phyloP scores from a whole-genome alignment of 2,329 filamentous ascomycete genomes.

The Aspergillus sp. region DNA sequence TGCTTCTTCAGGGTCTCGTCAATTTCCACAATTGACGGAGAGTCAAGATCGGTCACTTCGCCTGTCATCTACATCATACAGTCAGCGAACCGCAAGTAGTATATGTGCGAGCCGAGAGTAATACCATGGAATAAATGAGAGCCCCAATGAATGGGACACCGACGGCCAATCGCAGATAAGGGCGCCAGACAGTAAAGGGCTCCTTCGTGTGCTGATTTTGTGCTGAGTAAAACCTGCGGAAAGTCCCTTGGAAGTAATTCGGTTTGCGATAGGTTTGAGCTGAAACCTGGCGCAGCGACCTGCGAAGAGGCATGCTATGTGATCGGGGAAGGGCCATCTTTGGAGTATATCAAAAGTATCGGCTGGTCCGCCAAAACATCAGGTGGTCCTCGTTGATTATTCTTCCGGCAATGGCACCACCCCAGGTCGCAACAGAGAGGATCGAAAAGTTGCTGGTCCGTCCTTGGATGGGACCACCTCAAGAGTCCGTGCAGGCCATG shows the following conservation, averaged over 20 bases:
- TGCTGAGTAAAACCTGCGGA: conserved; percentile 4
- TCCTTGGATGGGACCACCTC: conserved; percentile 20
- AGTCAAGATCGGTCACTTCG: conserved; percentile 39
- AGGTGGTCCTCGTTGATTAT: conserved; percentile 15
- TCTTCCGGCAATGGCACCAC: conserved; percentile 10
- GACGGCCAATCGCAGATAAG: conserved; percentile 50
- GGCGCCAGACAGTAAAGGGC: conserved; percentile 42
- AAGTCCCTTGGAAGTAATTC: conserved; percentile 18
- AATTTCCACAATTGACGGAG: conserved; percentile 74
- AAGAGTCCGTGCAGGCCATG: not conserved
- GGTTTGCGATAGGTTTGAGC: conserved; percentile 22
- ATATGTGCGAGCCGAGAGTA: not conserved
- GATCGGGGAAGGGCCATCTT: conserved; percentile 35
- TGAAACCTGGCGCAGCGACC: conserved; percentile 30
- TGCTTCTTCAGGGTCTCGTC: conserved; percentile 81
- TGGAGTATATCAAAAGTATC: conserved; percentile 11
- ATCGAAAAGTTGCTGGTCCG: conserved; percentile 2
- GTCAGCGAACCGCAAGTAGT: conserved; percentile 6
- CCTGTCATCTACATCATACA: conserved; percentile 31
- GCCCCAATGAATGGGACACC: conserved; percentile 51
- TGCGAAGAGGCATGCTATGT: conserved; percentile 33
- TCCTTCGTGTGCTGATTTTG: conserved; percentile 16
- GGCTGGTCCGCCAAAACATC: conserved; percentile 18
- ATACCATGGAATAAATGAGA: conserved; percentile 54
- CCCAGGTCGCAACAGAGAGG: not conserved